A percentile compares a stretch with the other conserved stretches of the same genome.
phyloP scores from a whole-genome alignment of 257 asterid species.

The Przewalskia tangutica region DNA sequence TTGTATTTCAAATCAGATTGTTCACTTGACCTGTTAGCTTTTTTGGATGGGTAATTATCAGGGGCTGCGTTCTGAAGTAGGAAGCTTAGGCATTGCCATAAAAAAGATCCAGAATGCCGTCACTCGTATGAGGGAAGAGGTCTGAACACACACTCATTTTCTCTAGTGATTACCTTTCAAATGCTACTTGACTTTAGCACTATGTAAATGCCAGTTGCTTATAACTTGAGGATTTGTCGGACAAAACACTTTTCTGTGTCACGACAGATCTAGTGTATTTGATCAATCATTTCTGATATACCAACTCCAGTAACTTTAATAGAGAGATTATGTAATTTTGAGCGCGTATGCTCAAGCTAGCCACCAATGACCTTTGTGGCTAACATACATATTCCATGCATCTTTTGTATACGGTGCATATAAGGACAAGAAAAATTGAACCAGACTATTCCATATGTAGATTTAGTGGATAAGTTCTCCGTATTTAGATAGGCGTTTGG shows the following conservation, averaged over 20 bases:
- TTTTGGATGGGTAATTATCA: constrained; percentile 8
- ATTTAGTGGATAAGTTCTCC: neutral
- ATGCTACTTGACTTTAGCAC: neutral
- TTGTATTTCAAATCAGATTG: neutral
- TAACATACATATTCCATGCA: neutral
- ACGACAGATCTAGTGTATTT: neutral
- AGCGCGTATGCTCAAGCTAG: neutral
- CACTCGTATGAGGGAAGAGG: constrained; percentile 27
- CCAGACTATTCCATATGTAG: neutral
- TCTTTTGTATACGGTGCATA: neutral
- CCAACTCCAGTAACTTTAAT: neutral
- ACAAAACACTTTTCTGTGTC: neutral
- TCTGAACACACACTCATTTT: neutral
- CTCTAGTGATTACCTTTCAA: neutral
- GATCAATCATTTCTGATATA: neutral
- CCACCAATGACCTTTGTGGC: neutral
- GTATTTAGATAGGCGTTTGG: neutral
- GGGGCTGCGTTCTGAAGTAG: constrained; percentile 32
- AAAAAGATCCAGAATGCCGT: constrained; percentile 28
- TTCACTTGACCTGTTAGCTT: neutral
- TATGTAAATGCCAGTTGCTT: neutral
- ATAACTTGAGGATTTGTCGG: neutral
- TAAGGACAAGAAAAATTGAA: neutral
- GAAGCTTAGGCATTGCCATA: constrained; percentile 16
- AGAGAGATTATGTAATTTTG: neutral